Base-by-base conservation (phyloP, 148 eudicot genomes). In the Polygonum aviculare region DNA sequence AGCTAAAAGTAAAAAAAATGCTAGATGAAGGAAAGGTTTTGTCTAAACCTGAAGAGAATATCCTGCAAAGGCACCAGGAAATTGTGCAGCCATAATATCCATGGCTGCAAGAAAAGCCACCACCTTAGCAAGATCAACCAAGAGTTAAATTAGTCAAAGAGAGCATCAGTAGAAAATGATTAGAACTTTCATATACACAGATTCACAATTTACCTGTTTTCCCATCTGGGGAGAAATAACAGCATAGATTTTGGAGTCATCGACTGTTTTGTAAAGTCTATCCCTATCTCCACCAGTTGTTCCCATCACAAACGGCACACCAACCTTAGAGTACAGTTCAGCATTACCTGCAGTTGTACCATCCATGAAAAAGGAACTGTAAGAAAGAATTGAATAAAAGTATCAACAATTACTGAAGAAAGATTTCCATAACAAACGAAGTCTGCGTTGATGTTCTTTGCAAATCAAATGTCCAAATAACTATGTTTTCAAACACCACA, bases 161-260 rank as follows among this genome's bases (percentile, higher is more conserved):
- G 45, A 48, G 73, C 65, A 40, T 59, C 33, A 18, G 5, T 40
- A 67, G 21, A n/a, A 16, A 31, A 19, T 15, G 38, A 69, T 48
- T 33, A 51, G 38, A 52, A 21, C n/a, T 49, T n/a, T n/a, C 14
- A 50, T n/a, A n/a, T n/a, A 51, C 16, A 62, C 44, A 47, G 57
- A 19, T 69, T 48, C 8, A 11, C 22, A 54, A 45, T 12, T 16
- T 19, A 94, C 98, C 95, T 94, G 97, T 84, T 94, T 94, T 82
- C 98, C 98, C 98, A 94, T 94, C 84, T 94, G 98, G 36, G 98
- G 97, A 50, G 97, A 91, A 80, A 94, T 91, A 69, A 91, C 95
- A 72, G 98, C 95, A 87, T 91, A 91, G 49, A 80, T 79, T 21
- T 88, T 90, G 2, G 98, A 85, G 75, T 86, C 91, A 49, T 81